Percentiles rank a stretch among this genome's conserved stretches.
These are phyloP conservation scores for Trapa bicornis DNA, from an alignment of 345 rosid genomes.

Conservation along the genomic window DNA sequence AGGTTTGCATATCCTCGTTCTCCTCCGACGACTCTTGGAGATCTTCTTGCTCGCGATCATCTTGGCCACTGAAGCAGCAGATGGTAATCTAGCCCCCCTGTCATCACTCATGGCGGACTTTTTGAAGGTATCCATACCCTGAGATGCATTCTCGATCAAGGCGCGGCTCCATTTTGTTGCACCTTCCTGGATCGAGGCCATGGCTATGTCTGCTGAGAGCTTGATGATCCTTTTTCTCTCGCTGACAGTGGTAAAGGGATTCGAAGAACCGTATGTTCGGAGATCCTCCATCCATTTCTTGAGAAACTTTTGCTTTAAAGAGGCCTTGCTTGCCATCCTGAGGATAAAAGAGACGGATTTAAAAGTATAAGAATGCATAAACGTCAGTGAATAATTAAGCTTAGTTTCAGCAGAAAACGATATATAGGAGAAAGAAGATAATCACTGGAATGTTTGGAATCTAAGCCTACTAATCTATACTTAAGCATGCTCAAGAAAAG, in stretches of 20 bases:
- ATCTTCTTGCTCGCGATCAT: constrained; percentile 56
- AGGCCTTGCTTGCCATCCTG: constrained; percentile 37
- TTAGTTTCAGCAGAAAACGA: too few relatives aligned
- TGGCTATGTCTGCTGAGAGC: constrained; percentile 76
- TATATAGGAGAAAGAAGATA: too few relatives aligned
- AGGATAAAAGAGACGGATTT: not conserved
- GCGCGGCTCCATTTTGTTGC: constrained; percentile 83
- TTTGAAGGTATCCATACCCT: constrained; percentile 9
- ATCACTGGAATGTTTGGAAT: too few relatives aligned
- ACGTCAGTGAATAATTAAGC: not conserved
- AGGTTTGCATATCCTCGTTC: constrained; percentile 12
- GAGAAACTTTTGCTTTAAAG: constrained; percentile 52
- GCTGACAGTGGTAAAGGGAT: constrained; percentile 30
- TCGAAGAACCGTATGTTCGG: constrained; percentile 23
- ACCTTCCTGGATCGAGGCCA: constrained; percentile 62
- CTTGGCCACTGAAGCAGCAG: constrained; percentile 8
- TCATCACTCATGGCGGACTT: not conserved
- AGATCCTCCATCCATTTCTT: constrained; percentile 74
- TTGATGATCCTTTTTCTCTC: constrained; percentile 70
- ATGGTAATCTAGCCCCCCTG: not conserved
- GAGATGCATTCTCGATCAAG: constrained; percentile 40
- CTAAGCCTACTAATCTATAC: too few relatives aligned
- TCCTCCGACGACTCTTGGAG: constrained; percentile 28
- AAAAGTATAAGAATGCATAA: not conserved
- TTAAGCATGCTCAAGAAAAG: not conserved